phyloP scores from a whole-genome alignment of 306 rosid species.

The Cicer judaicum region DNA sequence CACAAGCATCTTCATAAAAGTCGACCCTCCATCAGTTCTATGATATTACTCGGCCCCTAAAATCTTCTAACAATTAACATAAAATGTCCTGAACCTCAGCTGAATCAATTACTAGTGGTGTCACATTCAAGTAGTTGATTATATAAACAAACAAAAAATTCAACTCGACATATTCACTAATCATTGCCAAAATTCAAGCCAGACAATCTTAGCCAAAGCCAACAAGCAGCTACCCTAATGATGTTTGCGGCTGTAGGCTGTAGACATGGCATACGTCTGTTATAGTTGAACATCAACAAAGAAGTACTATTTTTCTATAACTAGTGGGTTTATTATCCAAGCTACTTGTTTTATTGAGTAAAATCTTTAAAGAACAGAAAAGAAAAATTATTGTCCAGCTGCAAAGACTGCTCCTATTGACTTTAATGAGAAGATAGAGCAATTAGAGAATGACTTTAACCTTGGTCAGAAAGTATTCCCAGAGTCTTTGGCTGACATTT shows the following conservation, averaged over 20 bases:
- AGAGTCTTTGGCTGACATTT: conserved; percentile 27
- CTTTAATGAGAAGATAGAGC: conserved; percentile 84
- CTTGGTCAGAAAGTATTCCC: conserved; percentile 66
- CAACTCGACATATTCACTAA: not conserved
- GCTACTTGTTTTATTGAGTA: not conserved
- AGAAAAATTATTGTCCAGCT: too few species aligned
- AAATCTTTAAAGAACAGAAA: not conserved
- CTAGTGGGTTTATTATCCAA: conserved; percentile 14
- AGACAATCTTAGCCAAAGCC: not conserved
- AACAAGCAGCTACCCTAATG: not conserved
- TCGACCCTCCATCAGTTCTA: conserved; percentile 7
- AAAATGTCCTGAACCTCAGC: conserved; percentile 1
- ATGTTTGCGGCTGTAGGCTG: conserved; percentile 5
- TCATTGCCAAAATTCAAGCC: conserved; percentile 17
- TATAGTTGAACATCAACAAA: not conserved
- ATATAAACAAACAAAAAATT: not conserved
- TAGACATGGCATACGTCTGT: conserved; percentile 1
- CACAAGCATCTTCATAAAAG: conserved; percentile 21
- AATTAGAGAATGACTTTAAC: conserved; percentile 75
- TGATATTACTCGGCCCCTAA: not conserved
- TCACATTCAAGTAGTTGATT: conserved; percentile 5
- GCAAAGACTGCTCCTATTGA: too few species aligned
- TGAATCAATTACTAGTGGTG: not conserved
- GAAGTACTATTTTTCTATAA: not conserved
- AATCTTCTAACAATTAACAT: conserved; percentile 4